Evolutionary conservation across 192 early-diverging fungal species (phyloP), one percentile per base, ranked within the genome.

Genomic region (Mortierella antarctica): DNA sequence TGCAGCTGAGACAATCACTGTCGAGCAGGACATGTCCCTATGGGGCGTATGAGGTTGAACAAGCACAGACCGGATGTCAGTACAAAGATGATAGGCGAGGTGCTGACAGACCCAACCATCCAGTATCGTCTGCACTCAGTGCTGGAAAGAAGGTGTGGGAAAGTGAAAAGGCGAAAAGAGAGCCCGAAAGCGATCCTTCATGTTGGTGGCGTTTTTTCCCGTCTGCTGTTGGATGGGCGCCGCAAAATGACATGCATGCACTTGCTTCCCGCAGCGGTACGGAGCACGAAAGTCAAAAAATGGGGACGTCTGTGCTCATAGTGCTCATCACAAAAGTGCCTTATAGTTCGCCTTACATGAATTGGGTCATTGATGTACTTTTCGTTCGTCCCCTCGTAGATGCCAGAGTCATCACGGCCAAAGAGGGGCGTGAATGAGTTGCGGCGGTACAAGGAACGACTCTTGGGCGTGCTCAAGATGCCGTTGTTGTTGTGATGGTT

Each of bases 11-110:
- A 53, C 82, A 84, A 48, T 86, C 79, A 47, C 87, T 76, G 60
- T 91, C 93, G 9, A 99, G 84, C 18, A 84, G 74, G 61, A 99
- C 95, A 83, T 91, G 92, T 9, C 93, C 93, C 85, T 91, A 65
- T 52, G 54, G 9, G 1, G 11, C 17, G 17, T 4, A 50, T 50
- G 11, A 17, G 49, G 55, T 56, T 1, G 15, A 31, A 31, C 3
- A 31, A 31, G 31, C 31, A 31, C 31, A 31, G 31, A 31, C 3
- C 1, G 31, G 31, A 31, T 31, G 31, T 31, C 31, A 31, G 31
- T 31, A 31, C 3, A 31, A 31, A 31, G 31, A 31, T 31, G 1
- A 31, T 31, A 31, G 31, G 31, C 3, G 31, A 31, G 31, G 31
- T 31, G 31, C 31, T 31, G 31, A 31, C 31, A 31, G 31, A 31